Evolutionary conservation across 371 early-diverging fungal genomes (phyloP), one percentile per base, ranked within the genome.

Genomic region (Capillidium heterosporum): DNA sequence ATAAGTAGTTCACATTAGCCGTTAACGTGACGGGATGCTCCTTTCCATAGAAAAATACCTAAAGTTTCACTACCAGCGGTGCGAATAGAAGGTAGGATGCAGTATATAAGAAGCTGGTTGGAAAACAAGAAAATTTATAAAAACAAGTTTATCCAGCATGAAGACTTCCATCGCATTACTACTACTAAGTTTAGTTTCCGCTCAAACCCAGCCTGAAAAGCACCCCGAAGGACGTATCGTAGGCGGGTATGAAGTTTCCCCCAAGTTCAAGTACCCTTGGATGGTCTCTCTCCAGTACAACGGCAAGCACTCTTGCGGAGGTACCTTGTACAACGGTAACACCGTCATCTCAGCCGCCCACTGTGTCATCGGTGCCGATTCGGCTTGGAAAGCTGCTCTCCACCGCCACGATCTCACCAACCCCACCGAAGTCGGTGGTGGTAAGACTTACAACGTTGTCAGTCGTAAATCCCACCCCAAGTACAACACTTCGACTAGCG

Each of bases 271-370:
- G 8, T 51, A 51, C 26, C 32, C 32, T n/a, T 32, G 32, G 32
- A 51, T 51, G 51, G 51, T 32, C 19, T 13, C 32, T 8, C 13
- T 51, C 10, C n/a, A 32, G 7, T 28, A 17, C 3, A 17, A 32
- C 2, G 35, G n/a, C 0, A 32, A 31, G 0, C 51, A 51, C 24
- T 28, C 35, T n/a, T 51, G 51, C 24, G 51, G 51, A n/a, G 51
- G 51, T 2, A 32, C 51, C 19, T 19, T 51, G 51, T 51, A 32
- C 1, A 32, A 51, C 19, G 2, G n/a, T 2, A 26, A 51, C 7
- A 51, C 51, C 24, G 32, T 51, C 28, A 32, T 51, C 0, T 23
- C 51, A n/a, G 51, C 51, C 35, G 51, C 51, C 26, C 51, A 51
- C 24, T 51, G 51, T n/a, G 32, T 32, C 17, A n/a, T 32, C 35